phyloP scores from a whole-genome alignment of 2,329 filamentous ascomycete genomes.

The Colletotrichum tofieldiae region DNA sequence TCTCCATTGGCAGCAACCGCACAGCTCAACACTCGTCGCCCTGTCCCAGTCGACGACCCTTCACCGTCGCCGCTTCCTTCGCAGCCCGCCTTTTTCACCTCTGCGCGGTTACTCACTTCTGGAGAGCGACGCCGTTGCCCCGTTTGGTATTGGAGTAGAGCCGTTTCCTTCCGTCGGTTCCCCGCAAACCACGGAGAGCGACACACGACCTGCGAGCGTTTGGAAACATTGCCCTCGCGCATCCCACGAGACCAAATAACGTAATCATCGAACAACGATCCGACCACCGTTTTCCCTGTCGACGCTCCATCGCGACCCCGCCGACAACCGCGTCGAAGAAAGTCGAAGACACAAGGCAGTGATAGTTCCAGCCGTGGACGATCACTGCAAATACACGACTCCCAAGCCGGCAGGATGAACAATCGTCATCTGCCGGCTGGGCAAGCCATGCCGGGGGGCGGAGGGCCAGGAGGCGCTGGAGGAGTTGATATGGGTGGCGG shows the following conservation, averaged over 20 bases:
- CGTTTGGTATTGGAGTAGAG: slow-evolving; percentile 14
- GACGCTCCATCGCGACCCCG: slow-evolving; percentile 38
- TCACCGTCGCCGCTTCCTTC: slow-evolving; percentile 23
- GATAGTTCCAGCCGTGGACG: slow-evolving; percentile 44
- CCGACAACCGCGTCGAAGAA: slow-evolving; percentile 32
- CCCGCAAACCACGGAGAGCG: slow-evolving; percentile 23
- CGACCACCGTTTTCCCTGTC: slow-evolving; percentile 25
- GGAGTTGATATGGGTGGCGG: slow-evolving; percentile 53
- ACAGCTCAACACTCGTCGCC: slow-evolving; percentile 27
- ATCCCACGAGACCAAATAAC: slow-evolving; percentile 22
- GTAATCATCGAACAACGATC: slow-evolving; percentile 16
- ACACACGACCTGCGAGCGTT: slow-evolving; percentile 23
- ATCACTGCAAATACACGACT: slow-evolving; percentile 48
- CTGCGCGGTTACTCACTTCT: slow-evolving; percentile 3
- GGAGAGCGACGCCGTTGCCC: slow-evolving; percentile 11
- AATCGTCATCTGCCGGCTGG: slow-evolving; percentile 83
- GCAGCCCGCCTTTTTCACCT: slow-evolving; percentile 1
- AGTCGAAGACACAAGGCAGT: slow-evolving; percentile 39
- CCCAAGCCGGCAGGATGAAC: slow-evolving; percentile 84
- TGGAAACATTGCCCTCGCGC: slow-evolving; percentile 22
- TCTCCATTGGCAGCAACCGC: slow-evolving; percentile 31
- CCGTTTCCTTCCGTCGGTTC: slow-evolving; percentile 8
- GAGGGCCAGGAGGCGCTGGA: slow-evolving; percentile 45
- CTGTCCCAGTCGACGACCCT: slow-evolving; percentile 27
- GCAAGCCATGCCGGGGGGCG: slow-evolving; percentile 71